Conservation (phyloP, 768 basidiomycete species). For the Leccinum arenicola region DNA sequence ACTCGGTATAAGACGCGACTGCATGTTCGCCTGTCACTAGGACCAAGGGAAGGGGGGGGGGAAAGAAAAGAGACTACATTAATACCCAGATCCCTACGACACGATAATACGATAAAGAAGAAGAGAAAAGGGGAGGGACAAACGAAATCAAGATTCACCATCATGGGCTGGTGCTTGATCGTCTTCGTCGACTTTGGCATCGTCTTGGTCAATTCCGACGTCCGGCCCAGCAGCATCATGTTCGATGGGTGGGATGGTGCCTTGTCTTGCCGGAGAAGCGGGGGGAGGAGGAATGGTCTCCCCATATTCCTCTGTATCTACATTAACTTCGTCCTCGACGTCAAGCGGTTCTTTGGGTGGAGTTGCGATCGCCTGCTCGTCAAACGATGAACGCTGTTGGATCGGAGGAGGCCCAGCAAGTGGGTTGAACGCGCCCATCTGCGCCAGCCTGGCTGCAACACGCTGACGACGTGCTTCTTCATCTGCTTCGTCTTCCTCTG, state of each 20-base stretch:
- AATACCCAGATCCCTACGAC: slow-evolving; percentile 28
- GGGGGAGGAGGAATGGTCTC: slow-evolving; percentile 22
- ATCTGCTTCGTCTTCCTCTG: slow-evolving; percentile 52
- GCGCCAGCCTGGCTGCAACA: slow-evolving; percentile 57
- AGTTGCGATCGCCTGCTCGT: slow-evolving; percentile 1
- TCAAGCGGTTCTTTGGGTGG: slow-evolving; percentile 8
- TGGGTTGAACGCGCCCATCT: slow-evolving; percentile 62
- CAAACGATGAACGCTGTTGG: slow-evolving; percentile 17
- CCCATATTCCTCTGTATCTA: slow-evolving; percentile 24
- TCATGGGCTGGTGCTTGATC: slow-evolving; percentile 22
- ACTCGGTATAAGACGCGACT: slow-evolving; percentile 13
- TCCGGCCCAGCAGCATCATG: slow-evolving; percentile 13
- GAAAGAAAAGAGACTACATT: slow-evolving; percentile 22
- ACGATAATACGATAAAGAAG: slow-evolving; percentile 22
- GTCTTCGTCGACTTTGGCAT: slow-evolving; percentile 13
- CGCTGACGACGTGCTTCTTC: slow-evolving; percentile 53
- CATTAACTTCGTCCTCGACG: slow-evolving; percentile 24
- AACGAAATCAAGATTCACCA: slow-evolving; percentile 44
- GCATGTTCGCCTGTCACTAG: slow-evolving; percentile 23
- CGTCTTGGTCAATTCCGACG: slow-evolving; percentile 15
- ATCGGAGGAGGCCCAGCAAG: slow-evolving; percentile 38
- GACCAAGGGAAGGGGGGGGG: background rate
- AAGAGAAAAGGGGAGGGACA: background rate
- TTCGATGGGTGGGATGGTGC: slow-evolving; percentile 4
- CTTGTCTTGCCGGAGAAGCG: slow-evolving; percentile 22